These are phyloP conservation scores for Neurospora sublineolata DNA, from an alignment of 495 filamentous ascomycete genomes.

Conservation along the genomic window DNA sequence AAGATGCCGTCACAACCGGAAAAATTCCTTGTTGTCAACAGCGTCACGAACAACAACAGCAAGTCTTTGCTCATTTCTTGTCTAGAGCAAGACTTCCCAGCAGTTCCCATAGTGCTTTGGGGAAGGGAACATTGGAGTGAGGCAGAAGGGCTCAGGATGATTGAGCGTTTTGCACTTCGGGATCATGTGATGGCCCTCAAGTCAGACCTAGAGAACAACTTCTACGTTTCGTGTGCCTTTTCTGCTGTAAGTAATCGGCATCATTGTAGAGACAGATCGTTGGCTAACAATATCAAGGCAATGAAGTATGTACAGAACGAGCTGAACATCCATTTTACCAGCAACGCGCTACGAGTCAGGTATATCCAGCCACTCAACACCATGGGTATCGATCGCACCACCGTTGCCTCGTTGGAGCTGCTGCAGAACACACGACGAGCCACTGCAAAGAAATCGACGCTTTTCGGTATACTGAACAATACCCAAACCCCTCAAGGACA, in stretches of 20 bases:
- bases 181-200: constrained; percentile 72
- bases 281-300: constrained; percentile 36
- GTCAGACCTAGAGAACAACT: constrained; percentile 67
- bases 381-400: constrained; percentile 88
- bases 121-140: constrained; percentile 89
- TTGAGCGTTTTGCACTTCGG: constrained; percentile 64
- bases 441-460: constrained; percentile 56
- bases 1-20: constrained; percentile 42
- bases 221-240: constrained; percentile 82
- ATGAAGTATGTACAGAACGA: constrained; percentile 71
- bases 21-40: constrained; percentile 28
- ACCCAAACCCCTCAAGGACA: constrained; percentile 82
- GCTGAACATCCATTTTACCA: constrained; percentile 48
- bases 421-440: constrained; percentile 68
- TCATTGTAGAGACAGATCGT: neutral
- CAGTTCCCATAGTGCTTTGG: constrained; percentile 46
- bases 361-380: constrained; percentile 83
- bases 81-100: constrained; percentile 57
- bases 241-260: constrained; percentile 55
- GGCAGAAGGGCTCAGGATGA: constrained; percentile 60
- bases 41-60: constrained; percentile 48
- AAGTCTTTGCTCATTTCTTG: constrained; percentile 54
- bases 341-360: constrained; percentile 71
- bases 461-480: constrained; percentile 76
- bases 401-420: constrained; percentile 74